Evolutionary conservation across 2,329 filamentous ascomycete genomes (phyloP).

Genomic region (Colletotrichum salicis): DNA sequence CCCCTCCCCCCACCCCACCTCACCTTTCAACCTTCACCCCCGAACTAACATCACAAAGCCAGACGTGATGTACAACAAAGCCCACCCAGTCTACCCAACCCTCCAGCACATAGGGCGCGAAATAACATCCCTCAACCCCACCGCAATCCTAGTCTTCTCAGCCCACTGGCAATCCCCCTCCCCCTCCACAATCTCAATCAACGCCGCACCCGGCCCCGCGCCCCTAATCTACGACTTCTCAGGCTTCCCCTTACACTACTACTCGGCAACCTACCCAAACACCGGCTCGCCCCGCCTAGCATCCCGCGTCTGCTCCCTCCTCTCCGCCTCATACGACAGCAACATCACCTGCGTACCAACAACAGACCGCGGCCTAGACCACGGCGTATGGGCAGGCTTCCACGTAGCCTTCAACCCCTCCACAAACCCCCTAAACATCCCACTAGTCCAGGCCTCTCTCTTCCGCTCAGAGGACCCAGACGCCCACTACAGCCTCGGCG

Average conservation of each 20-base stretch:
- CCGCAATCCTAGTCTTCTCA: conserved; percentile 79
- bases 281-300: conserved; percentile 70
- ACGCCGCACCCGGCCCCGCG: conserved; percentile 66
- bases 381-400: conserved; percentile 80
- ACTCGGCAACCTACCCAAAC: conserved; percentile 74
- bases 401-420: conserved; percentile 70
- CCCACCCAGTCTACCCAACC: conserved; percentile 74
- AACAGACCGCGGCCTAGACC: conserved; percentile 74
- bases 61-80: conserved; percentile 73
- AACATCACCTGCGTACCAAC: conserved; percentile 67
- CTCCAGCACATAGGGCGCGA: conserved; percentile 74
- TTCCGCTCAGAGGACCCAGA: conserved; percentile 72
- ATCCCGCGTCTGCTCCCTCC: conserved; percentile 63
- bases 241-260: conserved; percentile 76
- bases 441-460: conserved; percentile 78
- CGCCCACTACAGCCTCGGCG: conserved; percentile 74
- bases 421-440: conserved; percentile 70
- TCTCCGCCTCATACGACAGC: conserved; percentile 54
- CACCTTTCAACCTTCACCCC: neutral
- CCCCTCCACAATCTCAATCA: conserved; percentile 59
- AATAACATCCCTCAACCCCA: conserved; percentile 77
- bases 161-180: conserved; percentile 77
- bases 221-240: conserved; percentile 81
- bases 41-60: conserved; percentile 54
- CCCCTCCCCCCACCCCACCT: neutral